phyloP scores from a whole-genome alignment of 1,284 basidiomycete species.

The Pseudozyma tsukubaensis region DNA sequence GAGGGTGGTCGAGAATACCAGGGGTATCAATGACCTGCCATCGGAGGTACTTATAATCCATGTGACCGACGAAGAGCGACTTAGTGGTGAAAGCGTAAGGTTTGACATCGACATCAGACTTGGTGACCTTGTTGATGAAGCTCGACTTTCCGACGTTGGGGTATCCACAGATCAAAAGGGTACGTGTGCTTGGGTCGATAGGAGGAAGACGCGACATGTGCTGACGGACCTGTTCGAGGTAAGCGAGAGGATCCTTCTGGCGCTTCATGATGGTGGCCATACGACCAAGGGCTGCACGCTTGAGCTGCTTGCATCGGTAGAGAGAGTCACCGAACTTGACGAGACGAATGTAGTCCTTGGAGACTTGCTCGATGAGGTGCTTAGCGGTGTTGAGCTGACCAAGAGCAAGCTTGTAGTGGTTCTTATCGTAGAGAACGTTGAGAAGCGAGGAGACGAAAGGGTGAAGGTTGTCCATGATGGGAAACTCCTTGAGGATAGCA shows the following conservation, averaged over 20 bases:
- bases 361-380: constrained; percentile 68
- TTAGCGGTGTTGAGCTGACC: constrained; percentile 68
- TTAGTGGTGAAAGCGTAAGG: constrained; percentile 69
- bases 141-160: constrained; percentile 69
- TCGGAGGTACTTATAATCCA: constrained; percentile 69
- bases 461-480: constrained; percentile 70
- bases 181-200: constrained; percentile 66
- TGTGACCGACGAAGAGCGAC: constrained; percentile 68
- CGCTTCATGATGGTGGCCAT: constrained; percentile 69
- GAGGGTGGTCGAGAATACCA: constrained; percentile 67
- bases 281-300: constrained; percentile 67
- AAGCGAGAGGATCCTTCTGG: constrained; percentile 68
- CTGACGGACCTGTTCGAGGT: constrained; percentile 68
- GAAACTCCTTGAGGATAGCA: constrained; percentile 93
- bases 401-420: constrained; percentile 69
- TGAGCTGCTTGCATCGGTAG: constrained; percentile 69
- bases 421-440: constrained; percentile 69
- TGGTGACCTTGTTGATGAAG: constrained; percentile 68
- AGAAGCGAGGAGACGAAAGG: constrained; percentile 67
- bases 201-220: constrained; percentile 69
- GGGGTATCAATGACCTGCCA: constrained; percentile 69
- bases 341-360: constrained; percentile 68
- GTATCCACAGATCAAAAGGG: constrained; percentile 67
- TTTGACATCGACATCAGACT: constrained; percentile 68
- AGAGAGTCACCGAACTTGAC: constrained; percentile 69